These are phyloP conservation scores for Kurtzmaniella fragi DNA, from an alignment of 805 yeast genomes.

Conservation along the genomic window DNA sequence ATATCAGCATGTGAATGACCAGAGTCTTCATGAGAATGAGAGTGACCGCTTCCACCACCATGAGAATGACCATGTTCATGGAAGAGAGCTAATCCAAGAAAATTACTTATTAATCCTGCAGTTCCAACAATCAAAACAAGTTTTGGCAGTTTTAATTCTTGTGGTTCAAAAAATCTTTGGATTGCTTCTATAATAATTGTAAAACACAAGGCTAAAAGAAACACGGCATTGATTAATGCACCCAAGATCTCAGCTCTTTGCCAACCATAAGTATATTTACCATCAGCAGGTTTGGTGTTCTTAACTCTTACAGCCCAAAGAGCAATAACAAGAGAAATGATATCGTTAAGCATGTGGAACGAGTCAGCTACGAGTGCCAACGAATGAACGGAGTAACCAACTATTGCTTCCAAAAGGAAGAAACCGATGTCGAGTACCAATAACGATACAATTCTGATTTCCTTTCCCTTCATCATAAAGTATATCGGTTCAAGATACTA, in stretches of 20 bases:
- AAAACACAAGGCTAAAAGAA: slow-evolving; percentile 84
- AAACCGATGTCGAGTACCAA: slow-evolving; percentile 73
- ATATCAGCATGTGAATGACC: slow-evolving; percentile 31
- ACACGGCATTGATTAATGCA: slow-evolving; percentile 90
- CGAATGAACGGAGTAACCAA: slow-evolving; percentile 90
- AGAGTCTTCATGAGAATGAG: slow-evolving; percentile 41
- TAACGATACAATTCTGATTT: slow-evolving; percentile 65
- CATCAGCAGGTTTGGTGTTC: slow-evolving; percentile 73
- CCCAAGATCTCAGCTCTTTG: slow-evolving; percentile 96
- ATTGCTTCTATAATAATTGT: slow-evolving; percentile 90
- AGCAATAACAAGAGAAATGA: slow-evolving; percentile 83
- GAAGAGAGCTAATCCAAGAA: slow-evolving; percentile 79
- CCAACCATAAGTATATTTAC: slow-evolving; percentile 95
- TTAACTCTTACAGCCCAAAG: slow-evolving; percentile 95
- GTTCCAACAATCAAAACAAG: slow-evolving; percentile 77
- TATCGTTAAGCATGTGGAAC: slow-evolving; percentile 96
- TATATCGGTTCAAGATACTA: neutral
- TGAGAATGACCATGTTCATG: slow-evolving; percentile 61
- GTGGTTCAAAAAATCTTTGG: slow-evolving; percentile 82
- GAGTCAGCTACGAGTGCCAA: slow-evolving; percentile 94
- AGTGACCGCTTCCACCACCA: slow-evolving; percentile 35
- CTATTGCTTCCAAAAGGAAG: slow-evolving; percentile 77
- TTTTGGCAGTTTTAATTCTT: slow-evolving; percentile 73
- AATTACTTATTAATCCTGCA: slow-evolving; percentile 77
- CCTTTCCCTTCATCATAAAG: slow-evolving; percentile 47